phyloP scores from a whole-genome alignment of 345 rosid species.

The Bruguiera gymnorhiza region DNA sequence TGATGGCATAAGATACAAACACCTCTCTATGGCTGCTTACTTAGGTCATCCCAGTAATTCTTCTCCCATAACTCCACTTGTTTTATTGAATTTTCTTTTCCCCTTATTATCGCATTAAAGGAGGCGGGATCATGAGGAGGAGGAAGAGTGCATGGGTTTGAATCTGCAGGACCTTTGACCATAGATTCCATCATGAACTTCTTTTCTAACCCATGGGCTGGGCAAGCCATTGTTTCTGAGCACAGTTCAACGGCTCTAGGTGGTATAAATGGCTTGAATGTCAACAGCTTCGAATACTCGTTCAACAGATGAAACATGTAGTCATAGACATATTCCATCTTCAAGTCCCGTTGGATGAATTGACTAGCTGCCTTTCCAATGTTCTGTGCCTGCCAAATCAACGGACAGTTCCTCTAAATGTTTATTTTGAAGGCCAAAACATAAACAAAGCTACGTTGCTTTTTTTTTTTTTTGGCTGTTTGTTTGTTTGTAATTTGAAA shows the following conservation, averaged over 20 bases:
- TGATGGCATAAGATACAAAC: no score
- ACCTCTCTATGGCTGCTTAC: not conserved
- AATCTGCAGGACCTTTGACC: constrained; percentile 21
- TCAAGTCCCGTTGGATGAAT: constrained; percentile 25
- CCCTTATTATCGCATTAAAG: constrained; percentile 6
- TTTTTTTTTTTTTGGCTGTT: no score
- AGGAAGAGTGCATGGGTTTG: constrained; percentile 24
- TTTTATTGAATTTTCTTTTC: constrained; percentile 13
- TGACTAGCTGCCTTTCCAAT: constrained; percentile 29
- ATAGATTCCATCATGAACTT: constrained; percentile 28
- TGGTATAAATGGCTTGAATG: constrained; percentile 23
- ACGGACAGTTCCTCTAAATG: not conserved
- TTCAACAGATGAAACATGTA: constrained; percentile 35
- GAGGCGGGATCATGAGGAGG: constrained; percentile 25
- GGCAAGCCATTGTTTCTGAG: constrained; percentile 24
- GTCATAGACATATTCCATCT: constrained; percentile 32
- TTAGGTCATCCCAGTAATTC: constrained; percentile 18
- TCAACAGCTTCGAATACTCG: constrained; percentile 28
- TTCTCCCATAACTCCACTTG: constrained; percentile 26
- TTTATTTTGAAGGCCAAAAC: no score
- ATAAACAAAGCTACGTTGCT: no score
- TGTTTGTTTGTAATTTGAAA: not conserved
- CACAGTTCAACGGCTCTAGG: constrained; percentile 18
- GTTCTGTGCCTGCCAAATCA: constrained; percentile 18
- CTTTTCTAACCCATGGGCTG: constrained; percentile 14